Evolutionary conservation across 176 grass and related monocot genomes (phyloP).

Genomic region (Lolium multiflorum): DNA sequence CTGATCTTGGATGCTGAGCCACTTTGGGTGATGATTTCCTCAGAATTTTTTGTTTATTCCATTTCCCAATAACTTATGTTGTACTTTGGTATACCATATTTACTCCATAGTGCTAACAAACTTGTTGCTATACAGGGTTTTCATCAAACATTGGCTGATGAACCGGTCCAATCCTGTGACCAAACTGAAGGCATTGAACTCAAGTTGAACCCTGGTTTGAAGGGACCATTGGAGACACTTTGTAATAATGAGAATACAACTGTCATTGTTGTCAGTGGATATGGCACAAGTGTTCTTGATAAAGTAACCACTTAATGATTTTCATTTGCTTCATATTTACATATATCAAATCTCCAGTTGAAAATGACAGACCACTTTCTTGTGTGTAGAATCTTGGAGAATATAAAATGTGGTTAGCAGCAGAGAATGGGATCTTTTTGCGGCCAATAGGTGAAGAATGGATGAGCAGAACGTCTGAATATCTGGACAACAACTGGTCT

Average conservation of each 20-base stretch:
- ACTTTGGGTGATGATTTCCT: not conserved
- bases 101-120: not conserved
- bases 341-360: not conserved
- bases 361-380: not conserved
- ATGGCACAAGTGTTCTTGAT: slow-evolving; percentile 82
- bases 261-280: slow-evolving; percentile 89
- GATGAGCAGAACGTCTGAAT: slow-evolving; percentile 83
- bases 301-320: slow-evolving; percentile 53
- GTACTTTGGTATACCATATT: not conserved
- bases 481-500: slow-evolving; percentile 83
- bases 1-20: not conserved
- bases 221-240: slow-evolving; percentile 65
- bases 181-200: slow-evolving; percentile 92
- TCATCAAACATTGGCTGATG: slow-evolving; percentile 85
- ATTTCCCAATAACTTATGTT: not conserved
- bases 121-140: slow-evolving; percentile 67
- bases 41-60: not conserved
- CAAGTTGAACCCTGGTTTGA: slow-evolving; percentile 90
- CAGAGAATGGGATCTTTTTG: slow-evolving; percentile 97
- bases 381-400: slow-evolving; percentile 76
- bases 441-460: slow-evolving; percentile 70
- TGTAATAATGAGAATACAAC: slow-evolving; percentile 78
- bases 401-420: slow-evolving; percentile 91
- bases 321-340: not conserved
- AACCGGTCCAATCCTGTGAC: slow-evolving; percentile 79